These are phyloP conservation scores for Rutstroemia sp. DNA, from an alignment of 2,329 filamentous ascomycete species.

Conservation along the genomic window DNA sequence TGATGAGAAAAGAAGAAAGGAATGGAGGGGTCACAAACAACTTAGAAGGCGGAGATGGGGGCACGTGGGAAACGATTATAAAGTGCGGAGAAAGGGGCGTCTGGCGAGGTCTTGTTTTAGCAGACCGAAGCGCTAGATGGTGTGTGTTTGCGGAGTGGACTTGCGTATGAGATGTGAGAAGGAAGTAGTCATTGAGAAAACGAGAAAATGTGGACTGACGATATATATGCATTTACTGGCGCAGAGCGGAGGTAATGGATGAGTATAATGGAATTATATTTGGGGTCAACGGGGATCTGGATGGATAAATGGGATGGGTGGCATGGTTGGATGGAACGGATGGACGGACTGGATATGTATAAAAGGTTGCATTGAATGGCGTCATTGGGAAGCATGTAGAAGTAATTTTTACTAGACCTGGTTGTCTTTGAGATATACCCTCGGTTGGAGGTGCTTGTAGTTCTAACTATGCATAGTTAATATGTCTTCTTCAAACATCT, in stretches of 20 bases:
- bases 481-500: background rate
- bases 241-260: slow-evolving; percentile 4
- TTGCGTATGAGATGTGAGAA: slow-evolving; percentile 23
- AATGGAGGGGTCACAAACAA: slow-evolving; percentile 26
- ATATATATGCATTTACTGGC: slow-evolving; percentile 5
- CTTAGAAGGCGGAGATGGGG: slow-evolving; percentile 61
- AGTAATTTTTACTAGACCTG: slow-evolving; percentile 1
- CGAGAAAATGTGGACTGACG: background rate
- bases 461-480: background rate
- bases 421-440: background rate
- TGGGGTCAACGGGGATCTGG: background rate
- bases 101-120: slow-evolving; percentile 75
- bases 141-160: slow-evolving; percentile 87
- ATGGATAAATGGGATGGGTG: background rate
- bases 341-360: background rate
- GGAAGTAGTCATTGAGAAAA: background rate
- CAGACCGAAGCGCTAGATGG: slow-evolving; percentile 78
- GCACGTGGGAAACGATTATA: slow-evolving; percentile 83
- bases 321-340: background rate
- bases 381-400: slow-evolving; percentile 7
- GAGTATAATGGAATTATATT: slow-evolving; percentile 5
- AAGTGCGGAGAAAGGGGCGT: slow-evolving; percentile 77
- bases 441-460: slow-evolving; percentile 1
- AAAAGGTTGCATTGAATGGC: slow-evolving; percentile 1
- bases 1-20: slow-evolving; percentile 73